phyloP scores from a whole-genome alignment of 169 alveolate species.

The Pseudocohnilembus persalinus region DNA sequence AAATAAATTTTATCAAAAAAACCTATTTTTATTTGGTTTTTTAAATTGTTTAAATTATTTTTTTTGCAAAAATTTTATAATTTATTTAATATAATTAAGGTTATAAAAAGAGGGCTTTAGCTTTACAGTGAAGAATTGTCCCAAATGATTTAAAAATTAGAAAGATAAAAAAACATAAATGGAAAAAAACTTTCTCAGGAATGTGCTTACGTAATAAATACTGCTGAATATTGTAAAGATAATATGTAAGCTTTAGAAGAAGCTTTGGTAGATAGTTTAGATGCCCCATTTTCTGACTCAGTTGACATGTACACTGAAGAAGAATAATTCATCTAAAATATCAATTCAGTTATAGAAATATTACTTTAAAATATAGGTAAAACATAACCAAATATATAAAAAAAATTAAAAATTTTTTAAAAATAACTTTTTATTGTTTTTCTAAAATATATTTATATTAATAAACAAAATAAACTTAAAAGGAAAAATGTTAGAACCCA shows the following conservation, averaged over 20 bases:
- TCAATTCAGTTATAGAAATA: conserved; percentile 33
- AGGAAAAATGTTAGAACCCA: conserved; percentile 27
- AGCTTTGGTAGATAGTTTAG: conserved; percentile 50
- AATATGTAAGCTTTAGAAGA: conserved; percentile 56
- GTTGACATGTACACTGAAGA: conserved; percentile 34
- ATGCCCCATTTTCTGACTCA: conserved; percentile 44
- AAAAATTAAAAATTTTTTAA: too few species aligned
- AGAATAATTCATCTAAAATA: conserved; percentile 20
- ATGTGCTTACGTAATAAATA: conserved; percentile 51
- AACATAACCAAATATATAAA: too few species aligned
- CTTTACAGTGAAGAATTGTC: conserved; percentile 28
- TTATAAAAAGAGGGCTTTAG: conserved; percentile 28
- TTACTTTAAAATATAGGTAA: conserved; percentile 24
- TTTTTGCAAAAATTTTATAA: neutral
- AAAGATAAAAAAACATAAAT: conserved; percentile 23
- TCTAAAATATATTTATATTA: too few species aligned
- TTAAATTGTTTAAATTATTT: neutral
- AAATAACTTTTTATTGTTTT: too few species aligned
- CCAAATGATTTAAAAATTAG: conserved; percentile 18
- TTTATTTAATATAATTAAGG: neutral
- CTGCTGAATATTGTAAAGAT: conserved; percentile 64
- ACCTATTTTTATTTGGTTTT: neutral
- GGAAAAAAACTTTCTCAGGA: conserved; percentile 8
- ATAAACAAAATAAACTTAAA: too few species aligned
- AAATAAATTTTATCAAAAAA: conserved; percentile 9